Evolutionary conservation across 2,329 filamentous ascomycete genomes (phyloP), one percentile per base, ranked within the genome.

Genomic region (Sclerotiophoma versabilis): DNA sequence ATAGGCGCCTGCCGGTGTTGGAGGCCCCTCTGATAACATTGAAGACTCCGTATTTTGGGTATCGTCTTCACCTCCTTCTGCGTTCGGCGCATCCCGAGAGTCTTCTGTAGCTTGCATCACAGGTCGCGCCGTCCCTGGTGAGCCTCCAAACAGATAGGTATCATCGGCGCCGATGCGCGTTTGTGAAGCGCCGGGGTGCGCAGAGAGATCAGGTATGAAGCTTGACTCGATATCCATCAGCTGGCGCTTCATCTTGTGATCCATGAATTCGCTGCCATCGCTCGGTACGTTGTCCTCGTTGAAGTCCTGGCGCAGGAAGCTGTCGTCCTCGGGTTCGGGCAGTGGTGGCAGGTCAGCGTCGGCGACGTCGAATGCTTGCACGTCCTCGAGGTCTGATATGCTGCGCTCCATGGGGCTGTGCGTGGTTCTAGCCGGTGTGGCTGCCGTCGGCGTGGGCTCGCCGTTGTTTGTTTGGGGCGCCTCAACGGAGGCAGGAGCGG

Each of bases 141-240:
- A 74, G 46, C 74, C 75, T 22, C 75, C 76, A 62, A 77, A 77
- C 44, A 80, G 54, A 59, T 79, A 80, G 17, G 79, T 81, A 57
- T 81, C 79, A 64, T 81, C 79, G 10, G 63, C 73, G 33, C 78
- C 78, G 8, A 62, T 36, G 25, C 57, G 59, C 2, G 57, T 64
- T 30, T 70, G 66, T 5, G 63, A 39, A 20, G 62, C 57, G 17
- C 66, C 67, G 9, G 55, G 62, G 19, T 66, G 63, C 6, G 71
- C 60, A 2, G 81, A 81, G 2, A 78, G 75, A 38, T 86, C 84
- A 0, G 84, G 84, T 37, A 87, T 57, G 61, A 87, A 87, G 64
- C 84, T 87, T 3, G 85, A 87, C 67, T 87, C 85, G 49, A 87
- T 79, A 60, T 87, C 84, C 77, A 84, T 80, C 58, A 87, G 69